Conservation (phyloP, 805 yeast species). For the Candida ponderosae region DNA sequence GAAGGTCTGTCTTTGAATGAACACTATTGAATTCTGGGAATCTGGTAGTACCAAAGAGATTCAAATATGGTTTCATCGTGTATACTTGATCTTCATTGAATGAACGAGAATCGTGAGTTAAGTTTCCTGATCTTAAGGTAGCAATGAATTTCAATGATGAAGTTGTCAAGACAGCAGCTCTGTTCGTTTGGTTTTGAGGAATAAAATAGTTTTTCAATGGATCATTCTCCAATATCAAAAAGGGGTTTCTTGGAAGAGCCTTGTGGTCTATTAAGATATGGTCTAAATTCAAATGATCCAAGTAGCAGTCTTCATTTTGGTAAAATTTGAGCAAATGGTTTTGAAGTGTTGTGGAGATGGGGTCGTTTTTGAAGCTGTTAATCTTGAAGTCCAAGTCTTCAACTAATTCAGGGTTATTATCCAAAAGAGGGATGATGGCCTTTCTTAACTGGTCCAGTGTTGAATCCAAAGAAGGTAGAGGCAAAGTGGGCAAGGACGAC, state of each 20-base stretch:
- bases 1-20: constrained; percentile 57
- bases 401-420: constrained; percentile 37
- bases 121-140: constrained; percentile 43
- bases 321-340: constrained; percentile 42
- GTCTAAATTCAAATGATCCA: constrained; percentile 39
- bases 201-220: constrained; percentile 45
- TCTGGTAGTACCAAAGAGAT: constrained; percentile 65
- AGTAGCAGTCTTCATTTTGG: constrained; percentile 37
- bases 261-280: constrained; percentile 29
- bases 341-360: constrained; percentile 40
- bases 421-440: constrained; percentile 53
- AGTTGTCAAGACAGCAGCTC: constrained; percentile 60
- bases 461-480: constrained; percentile 47
- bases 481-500: constrained; percentile 42
- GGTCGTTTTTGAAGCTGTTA: constrained; percentile 34
- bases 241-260: constrained; percentile 70
- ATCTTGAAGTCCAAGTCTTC: constrained; percentile 35
- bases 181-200: constrained; percentile 58
- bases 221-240: constrained; percentile 65
- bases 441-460: constrained; percentile 46
- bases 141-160: constrained; percentile 62
- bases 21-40: constrained; percentile 53
- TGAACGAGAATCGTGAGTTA: constrained; percentile 54
- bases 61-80: constrained; percentile 61
- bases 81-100: constrained; percentile 24